Percentiles rank a stretch among this genome's conserved stretches.
phyloP scores from a whole-genome alignment of 2,329 filamentous ascomycete species.

The Penicillium sp. region DNA sequence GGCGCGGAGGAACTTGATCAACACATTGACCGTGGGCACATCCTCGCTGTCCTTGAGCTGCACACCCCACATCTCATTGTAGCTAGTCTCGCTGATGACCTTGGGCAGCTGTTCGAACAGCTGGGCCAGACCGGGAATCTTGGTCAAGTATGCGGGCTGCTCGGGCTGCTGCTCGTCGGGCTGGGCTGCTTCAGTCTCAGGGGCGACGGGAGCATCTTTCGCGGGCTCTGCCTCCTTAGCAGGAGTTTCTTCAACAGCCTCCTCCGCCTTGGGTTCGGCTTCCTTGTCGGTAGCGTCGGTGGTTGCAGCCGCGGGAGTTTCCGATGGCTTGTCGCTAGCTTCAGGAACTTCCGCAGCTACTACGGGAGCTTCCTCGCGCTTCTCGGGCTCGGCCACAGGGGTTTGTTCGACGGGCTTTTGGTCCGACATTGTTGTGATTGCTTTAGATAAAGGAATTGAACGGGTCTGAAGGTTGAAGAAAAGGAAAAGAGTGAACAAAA shows the following conservation, averaged over 20 bases:
- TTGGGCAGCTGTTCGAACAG: conserved; percentile 65
- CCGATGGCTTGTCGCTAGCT: conserved; percentile 22
- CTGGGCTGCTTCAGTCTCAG: conserved; percentile 26
- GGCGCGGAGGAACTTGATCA: conserved; percentile 93
- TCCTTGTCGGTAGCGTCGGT: conserved; percentile 15
- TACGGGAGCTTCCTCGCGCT: conserved; percentile 23
- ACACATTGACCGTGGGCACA: conserved; percentile 78
- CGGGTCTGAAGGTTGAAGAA: not conserved
- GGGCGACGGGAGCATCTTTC: conserved; percentile 7
- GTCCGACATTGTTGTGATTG: conserved; percentile 32
- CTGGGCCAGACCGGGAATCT: conserved; percentile 56
- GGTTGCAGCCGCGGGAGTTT: conserved; percentile 18
- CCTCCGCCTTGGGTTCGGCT: conserved; percentile 8
- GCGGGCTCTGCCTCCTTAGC: conserved; percentile 14
- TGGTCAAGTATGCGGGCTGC: conserved; percentile 45
- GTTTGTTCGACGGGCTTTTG: conserved; percentile 29
- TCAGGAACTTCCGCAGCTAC: conserved; percentile 11
- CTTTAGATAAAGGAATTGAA: not conserved
- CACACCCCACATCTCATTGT: conserved; percentile 89
- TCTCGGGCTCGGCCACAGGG: conserved; percentile 23
- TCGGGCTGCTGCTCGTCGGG: conserved; percentile 33
- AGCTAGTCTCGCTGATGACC: conserved; percentile 62
- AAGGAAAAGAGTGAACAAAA: conserved; percentile 7
- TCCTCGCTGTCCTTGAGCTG: conserved; percentile 62
- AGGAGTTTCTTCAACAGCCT: conserved; percentile 11